A percentile compares a stretch with the other conserved stretches of the same genome.
These are phyloP conservation scores for Globisporangium splendens DNA, from an alignment of 352 stramenopile species.

Conservation along the genomic window DNA sequence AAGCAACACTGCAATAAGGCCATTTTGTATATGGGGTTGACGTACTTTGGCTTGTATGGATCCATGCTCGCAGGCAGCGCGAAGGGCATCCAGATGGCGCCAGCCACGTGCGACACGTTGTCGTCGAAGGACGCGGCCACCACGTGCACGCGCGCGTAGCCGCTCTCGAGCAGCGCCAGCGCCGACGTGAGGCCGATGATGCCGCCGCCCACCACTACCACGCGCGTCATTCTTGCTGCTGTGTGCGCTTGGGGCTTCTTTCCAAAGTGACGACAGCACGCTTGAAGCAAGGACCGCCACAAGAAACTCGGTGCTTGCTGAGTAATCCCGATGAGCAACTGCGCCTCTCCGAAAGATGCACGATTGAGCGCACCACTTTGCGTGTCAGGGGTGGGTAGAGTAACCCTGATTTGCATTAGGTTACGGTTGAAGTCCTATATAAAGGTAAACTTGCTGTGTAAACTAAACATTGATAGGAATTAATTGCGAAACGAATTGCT, in stretches of 20 bases:
- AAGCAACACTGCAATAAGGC: too few relatives aligned
- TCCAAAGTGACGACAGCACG: too few relatives aligned
- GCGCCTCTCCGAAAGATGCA: neutral
- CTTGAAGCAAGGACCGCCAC: neutral
- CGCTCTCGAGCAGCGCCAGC: conserved; percentile 53
- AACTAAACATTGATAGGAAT: too few relatives aligned
- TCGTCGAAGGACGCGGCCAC: conserved; percentile 50
- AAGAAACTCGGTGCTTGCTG: neutral
- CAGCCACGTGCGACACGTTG: conserved; percentile 61
- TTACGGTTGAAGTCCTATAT: neutral
- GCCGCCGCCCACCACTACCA: conserved; percentile 61
- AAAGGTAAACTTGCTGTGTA: neutral
- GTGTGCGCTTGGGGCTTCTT: neutral
- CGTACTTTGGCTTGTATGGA: conserved; percentile 33
- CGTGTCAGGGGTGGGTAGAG: neutral
- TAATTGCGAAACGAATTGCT: neutral
- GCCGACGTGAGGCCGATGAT: conserved; percentile 68
- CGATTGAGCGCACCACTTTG: neutral
- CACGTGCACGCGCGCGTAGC: conserved; percentile 41
- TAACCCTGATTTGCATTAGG: neutral
- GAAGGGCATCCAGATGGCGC: conserved; percentile 76
- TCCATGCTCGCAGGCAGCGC: conserved; percentile 37
- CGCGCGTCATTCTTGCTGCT: conserved; percentile 10
- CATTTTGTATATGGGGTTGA: too few relatives aligned
- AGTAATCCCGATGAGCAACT: neutral